Evolutionary conservation across 164 flowering plant genomes (phyloP), one percentile per base, ranked within the genome.

Genomic region (Aristolochia fimbriata): DNA sequence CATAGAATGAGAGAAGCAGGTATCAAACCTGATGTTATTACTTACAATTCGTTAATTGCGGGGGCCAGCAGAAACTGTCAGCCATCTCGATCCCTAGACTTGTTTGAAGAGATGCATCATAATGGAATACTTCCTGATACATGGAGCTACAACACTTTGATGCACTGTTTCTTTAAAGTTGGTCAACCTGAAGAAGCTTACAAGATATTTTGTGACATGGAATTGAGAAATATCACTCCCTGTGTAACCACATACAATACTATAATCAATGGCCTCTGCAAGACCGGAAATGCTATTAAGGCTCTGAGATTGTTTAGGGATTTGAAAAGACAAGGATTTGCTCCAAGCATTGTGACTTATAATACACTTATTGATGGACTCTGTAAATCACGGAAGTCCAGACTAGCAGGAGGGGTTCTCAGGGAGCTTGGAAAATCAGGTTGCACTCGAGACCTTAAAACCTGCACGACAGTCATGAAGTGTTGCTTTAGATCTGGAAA

Each of bases 401-500:
- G 63, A 47, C 62, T 59, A 2, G 88, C 84, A 1, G 78, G 70
- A 65, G 70, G 68, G 71, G 66, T 86, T 16, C 76, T 84, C 21
- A 72, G 64, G 65, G 91, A 89, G 71, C 76, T 87, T 59, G 60
- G 56, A 55, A 69, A 74, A 47, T 74, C 78, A 1, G 92, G 88
- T 21, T 49, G 15, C 58, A 48, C 17, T 23, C 94, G 97, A 6
- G 80, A 87, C 77, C 84, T 74, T 14, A 67, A 75, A 46, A 89
- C 96, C n/a, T 89, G 86, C 61, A 89, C 96, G 7, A 83, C 90
- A 43, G 70, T 83, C 4, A 68, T 93, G 83, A 90, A 86, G 71
- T 76, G 78, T 56, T 86, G 77, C 68, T 87, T 87, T 63, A 77
- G 61, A 65, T 67, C 72, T 22, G 64, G 71, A 55, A 64, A 73